These are phyloP conservation scores for Rhizopus sp. DNA, from an alignment of 371 early-diverging fungal species.

Conservation along the genomic window DNA sequence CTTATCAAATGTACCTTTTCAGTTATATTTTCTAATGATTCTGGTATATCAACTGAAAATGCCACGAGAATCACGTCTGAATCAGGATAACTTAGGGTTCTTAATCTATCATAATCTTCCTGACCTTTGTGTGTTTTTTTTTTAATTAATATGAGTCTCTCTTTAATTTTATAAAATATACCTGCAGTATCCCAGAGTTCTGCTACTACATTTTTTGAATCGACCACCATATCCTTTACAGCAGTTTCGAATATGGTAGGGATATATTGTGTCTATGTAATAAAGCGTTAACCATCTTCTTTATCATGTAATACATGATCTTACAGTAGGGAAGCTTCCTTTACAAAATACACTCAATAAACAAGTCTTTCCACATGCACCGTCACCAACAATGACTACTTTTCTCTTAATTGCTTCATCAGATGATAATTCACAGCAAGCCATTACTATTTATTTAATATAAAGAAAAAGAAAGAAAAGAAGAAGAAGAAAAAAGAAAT, in stretches of 20 bases:
- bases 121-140: slow-evolving; percentile 40
- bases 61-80: slow-evolving; percentile 54
- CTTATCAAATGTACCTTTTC: slow-evolving; percentile 29
- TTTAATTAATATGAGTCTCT: background rate
- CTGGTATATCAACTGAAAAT: slow-evolving; percentile 61
- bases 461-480: slow-evolving; percentile 1
- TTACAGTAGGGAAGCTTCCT: slow-evolving; percentile 61
- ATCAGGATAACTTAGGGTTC: slow-evolving; percentile 54
- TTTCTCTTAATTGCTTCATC: slow-evolving; percentile 47
- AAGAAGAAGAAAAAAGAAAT: background rate
- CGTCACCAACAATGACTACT: slow-evolving; percentile 74
- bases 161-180: slow-evolving; percentile 19
- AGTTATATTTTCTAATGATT: slow-evolving; percentile 58
- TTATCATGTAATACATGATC: background rate
- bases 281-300: background rate
- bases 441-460: slow-evolving; percentile 17
- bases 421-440: slow-evolving; percentile 14
- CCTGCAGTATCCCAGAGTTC: slow-evolving; percentile 90
- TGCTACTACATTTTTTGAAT: slow-evolving; percentile 71
- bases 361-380: slow-evolving; percentile 71
- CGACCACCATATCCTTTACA: slow-evolving; percentile 72
- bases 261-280: slow-evolving; percentile 27
- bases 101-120: slow-evolving; percentile 55
- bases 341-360: slow-evolving; percentile 58
- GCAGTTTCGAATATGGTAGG: slow-evolving; percentile 85